These are phyloP conservation scores for Aristolochia californica DNA, from an alignment of 164 flowering plant genomes.

Conservation along the genomic window DNA sequence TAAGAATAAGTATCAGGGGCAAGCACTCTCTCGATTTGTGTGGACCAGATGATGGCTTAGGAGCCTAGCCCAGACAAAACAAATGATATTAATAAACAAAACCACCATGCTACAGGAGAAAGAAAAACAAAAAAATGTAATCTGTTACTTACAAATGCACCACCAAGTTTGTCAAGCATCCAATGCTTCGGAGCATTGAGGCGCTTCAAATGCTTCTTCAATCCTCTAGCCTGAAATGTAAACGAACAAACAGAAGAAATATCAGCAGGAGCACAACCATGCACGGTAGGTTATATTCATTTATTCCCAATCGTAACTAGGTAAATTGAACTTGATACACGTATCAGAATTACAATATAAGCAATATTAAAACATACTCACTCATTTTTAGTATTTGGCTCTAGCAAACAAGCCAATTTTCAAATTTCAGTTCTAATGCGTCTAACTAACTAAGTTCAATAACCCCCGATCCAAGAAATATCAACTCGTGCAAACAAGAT, in stretches of 20 bases:
- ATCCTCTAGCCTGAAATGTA: constrained; percentile 39
- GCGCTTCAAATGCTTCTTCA: constrained; percentile 69
- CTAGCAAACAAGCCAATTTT: too few species aligned
- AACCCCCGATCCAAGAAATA: too few species aligned
- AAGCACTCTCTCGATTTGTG: constrained; percentile 59
- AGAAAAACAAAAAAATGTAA: neutral
- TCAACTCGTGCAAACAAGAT: too few species aligned
- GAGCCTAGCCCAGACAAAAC: constrained; percentile 31
- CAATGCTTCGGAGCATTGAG: constrained; percentile 68
- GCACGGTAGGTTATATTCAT: too few species aligned
- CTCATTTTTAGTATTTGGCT: too few species aligned
- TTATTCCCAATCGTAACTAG: too few species aligned
- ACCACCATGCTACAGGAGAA: neutral
- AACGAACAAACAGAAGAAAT: neutral
- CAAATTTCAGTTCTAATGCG: too few species aligned
- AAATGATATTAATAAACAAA: neutral
- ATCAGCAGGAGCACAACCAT: neutral
- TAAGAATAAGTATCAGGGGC: constrained; percentile 40
- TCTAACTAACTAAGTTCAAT: too few species aligned
- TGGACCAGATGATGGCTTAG: constrained; percentile 63
- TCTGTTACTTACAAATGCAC: constrained; percentile 47
- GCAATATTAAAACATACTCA: too few species aligned
- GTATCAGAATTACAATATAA: too few species aligned
- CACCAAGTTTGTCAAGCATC: constrained; percentile 68
- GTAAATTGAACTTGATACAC: too few species aligned